Evolutionary conservation across 768 basidiomycete species (phyloP), one percentile per base, ranked within the genome.

Genomic region (Lyophyllum shimeji): DNA sequence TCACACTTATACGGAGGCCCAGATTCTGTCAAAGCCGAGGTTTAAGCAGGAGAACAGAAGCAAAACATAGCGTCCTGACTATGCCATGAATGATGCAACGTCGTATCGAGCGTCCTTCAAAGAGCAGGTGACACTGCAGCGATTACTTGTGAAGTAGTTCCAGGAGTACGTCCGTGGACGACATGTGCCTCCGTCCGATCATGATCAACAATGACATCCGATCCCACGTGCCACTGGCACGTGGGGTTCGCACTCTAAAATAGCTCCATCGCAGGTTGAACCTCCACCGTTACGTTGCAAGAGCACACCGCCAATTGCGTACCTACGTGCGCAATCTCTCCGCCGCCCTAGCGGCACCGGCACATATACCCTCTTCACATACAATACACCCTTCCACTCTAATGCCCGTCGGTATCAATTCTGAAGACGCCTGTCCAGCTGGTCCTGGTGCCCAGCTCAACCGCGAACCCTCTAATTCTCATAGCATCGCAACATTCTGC

Each of bases 1-100:
- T 34, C 37, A 15, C 9, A 24, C 25, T 24, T n/a, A 27, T 15
- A n/a, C 12, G 31, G 27, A 52, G 25, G 25, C 8, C 40, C 25
- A 27, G 42, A 37, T 33, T 20, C 24, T 5, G 50, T 47, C n/a
- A 52, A 46, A n/a, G 24, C 61, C 61, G 55, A 59, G 46, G 58
- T 62, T 62, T 59, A 57, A 27, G 55, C 52, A 60, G 46, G 8
- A 31, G n/a, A 33, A 51, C 21, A 51, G 34, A n/a, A 40, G 42
- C 9, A 12, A 13, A 17, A 37, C 34, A n/a, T n/a, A n/a, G n/a
- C n/a, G n/a, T n/a, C n/a, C n/a, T n/a, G n/a, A n/a, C n/a, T n/a
- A n/a, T n/a, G n/a, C n/a, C n/a, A n/a, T n/a, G n/a, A n/a, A n/a
- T n/a, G n/a, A 37, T 37, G 8, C 34, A 29, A 29, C 29, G n/a